Evolutionary conservation across 495 filamentous ascomycete species (phyloP).

Genomic region (Neurospora intermedia): DNA sequence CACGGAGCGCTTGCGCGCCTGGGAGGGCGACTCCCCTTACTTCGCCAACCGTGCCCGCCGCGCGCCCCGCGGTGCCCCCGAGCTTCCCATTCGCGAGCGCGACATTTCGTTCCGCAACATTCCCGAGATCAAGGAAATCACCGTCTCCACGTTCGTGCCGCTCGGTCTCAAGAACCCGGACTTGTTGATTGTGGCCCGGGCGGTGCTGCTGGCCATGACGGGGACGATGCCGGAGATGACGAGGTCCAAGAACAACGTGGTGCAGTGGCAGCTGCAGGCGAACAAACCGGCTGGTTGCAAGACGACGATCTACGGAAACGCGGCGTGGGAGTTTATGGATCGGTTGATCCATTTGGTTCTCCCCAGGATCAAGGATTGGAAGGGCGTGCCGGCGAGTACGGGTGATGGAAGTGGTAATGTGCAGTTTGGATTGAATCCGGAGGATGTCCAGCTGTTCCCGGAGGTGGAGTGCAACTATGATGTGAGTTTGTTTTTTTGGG

Average conservation of each 20-base stretch:
- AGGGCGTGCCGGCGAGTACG: slow-evolving; percentile 59
- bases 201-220: slow-evolving; percentile 76
- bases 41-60: slow-evolving; percentile 82
- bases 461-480: slow-evolving; percentile 89
- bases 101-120: slow-evolving; percentile 79
- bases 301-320: slow-evolving; percentile 60
- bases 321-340: slow-evolving; percentile 79
- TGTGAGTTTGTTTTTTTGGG: slow-evolving; percentile 44
- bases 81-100: slow-evolving; percentile 59
- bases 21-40: slow-evolving; percentile 87
- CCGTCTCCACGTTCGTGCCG: slow-evolving; percentile 62
- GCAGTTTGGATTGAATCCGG: slow-evolving; percentile 60
- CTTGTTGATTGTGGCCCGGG: slow-evolving; percentile 67
- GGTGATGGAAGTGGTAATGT: slow-evolving; percentile 88
- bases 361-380: slow-evolving; percentile 91
- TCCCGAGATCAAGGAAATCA: slow-evolving; percentile 69
- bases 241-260: slow-evolving; percentile 46
- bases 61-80: slow-evolving; percentile 56
- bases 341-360: slow-evolving; percentile 80
- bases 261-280: slow-evolving; percentile 47
- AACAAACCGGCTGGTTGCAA: slow-evolving; percentile 54
- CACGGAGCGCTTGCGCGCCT: slow-evolving; percentile 63
- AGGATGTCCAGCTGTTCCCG: slow-evolving; percentile 71
- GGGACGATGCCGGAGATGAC: slow-evolving; percentile 63
- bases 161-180: slow-evolving; percentile 51